These are phyloP conservation scores for Miamiensis avidus DNA, from an alignment of 169 alveolate species.

Conservation along the genomic window DNA sequence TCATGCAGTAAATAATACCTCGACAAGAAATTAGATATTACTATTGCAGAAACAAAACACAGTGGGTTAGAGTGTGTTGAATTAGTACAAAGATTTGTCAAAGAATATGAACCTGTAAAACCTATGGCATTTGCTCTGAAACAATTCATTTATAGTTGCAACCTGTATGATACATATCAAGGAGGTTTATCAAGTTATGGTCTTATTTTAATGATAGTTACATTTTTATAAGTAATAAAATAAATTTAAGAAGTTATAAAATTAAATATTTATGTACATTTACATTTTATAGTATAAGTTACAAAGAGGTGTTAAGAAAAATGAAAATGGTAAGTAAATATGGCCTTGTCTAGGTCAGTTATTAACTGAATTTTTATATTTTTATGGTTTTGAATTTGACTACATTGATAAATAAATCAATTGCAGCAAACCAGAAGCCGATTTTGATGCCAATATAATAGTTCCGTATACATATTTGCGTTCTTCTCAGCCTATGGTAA, in stretches of 20 bases:
- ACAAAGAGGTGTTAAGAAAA: slow-evolving; percentile 19
- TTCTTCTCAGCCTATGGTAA: no score
- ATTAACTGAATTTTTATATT: slow-evolving; percentile 60
- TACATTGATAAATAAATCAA: slow-evolving; percentile 7
- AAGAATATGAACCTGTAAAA: slow-evolving; percentile 57
- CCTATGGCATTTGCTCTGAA: slow-evolving; percentile 73
- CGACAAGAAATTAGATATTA: slow-evolving; percentile 66
- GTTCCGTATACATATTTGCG: no score
- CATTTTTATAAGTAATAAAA: slow-evolving; percentile 53
- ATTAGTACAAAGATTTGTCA: slow-evolving; percentile 58
- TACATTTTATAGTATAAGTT: neutral
- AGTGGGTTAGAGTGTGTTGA: slow-evolving; percentile 79
- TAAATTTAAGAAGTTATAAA: neutral
- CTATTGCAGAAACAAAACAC: slow-evolving; percentile 71
- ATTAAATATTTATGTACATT: neutral
- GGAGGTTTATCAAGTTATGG: slow-evolving; percentile 83
- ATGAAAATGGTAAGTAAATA: slow-evolving; percentile 44
- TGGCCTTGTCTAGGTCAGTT: slow-evolving; percentile 60
- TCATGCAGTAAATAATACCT: slow-evolving; percentile 50
- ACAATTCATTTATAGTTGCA: slow-evolving; percentile 59
- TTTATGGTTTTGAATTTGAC: slow-evolving; percentile 66
- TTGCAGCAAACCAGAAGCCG: neutral
- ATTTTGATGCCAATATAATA: no score
- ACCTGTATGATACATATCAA: slow-evolving; percentile 76
- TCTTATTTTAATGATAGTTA: slow-evolving; percentile 73